These are phyloP conservation scores for Cantharellus anzutake DNA, from an alignment of 768 basidiomycete genomes.

Conservation along the genomic window DNA sequence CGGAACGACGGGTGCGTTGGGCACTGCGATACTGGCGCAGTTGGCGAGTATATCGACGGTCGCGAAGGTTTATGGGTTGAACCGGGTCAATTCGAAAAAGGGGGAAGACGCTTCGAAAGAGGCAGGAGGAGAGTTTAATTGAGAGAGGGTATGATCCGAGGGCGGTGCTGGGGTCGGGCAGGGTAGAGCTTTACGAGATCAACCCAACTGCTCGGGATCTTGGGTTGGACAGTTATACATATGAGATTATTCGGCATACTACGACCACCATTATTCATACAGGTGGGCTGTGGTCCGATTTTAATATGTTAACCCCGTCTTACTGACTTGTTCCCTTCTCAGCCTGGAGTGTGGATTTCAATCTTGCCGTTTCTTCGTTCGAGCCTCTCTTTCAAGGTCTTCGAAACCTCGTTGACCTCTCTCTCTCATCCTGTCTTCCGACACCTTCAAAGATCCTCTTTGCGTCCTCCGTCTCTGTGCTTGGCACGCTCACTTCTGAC, in stretches of 20 bases:
- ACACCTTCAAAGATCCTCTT: slow-evolving; percentile 7
- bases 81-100: too few relatives aligned
- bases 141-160: not conserved
- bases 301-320: too few relatives aligned
- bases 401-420: slow-evolving; percentile 7
- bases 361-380: slow-evolving; percentile 6
- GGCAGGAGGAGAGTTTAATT: not conserved
- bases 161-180: not conserved
- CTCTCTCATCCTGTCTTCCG: slow-evolving; percentile 1
- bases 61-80: slow-evolving; percentile 3
- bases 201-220: not conserved
- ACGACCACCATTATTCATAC: too few relatives aligned
- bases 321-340: not conserved
- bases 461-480: slow-evolving; percentile 5
- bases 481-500: not conserved
- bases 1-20: slow-evolving; percentile 6
- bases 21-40: slow-evolving; percentile 6
- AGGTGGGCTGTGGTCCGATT: too few relatives aligned
- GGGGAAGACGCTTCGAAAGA: not conserved
- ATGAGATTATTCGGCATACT: too few relatives aligned
- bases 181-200: slow-evolving; percentile 7
- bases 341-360: slow-evolving; percentile 11
- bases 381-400: slow-evolving; percentile 6
- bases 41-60: not conserved
- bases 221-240: too few relatives aligned